These are phyloP conservation scores for Globisporangium alternatum DNA, from an alignment of 352 stramenopile species.

Conservation along the genomic window DNA sequence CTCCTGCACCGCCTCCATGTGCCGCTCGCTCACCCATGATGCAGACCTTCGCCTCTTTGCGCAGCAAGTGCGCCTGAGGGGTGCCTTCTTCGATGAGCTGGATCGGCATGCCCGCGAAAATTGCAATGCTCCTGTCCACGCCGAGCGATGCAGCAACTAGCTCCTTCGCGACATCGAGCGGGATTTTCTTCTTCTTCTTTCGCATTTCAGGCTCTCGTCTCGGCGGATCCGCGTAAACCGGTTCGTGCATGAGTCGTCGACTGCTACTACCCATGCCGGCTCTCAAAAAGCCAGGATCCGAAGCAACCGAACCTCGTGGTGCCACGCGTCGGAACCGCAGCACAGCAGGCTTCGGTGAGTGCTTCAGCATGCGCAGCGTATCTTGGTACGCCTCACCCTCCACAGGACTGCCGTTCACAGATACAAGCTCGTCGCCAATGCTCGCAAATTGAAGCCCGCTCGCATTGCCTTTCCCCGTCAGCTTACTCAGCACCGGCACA, in stretches of 20 bases:
- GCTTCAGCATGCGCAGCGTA: constrained; percentile 84
- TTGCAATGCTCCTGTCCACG: constrained; percentile 55
- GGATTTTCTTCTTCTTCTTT: constrained; percentile 81
- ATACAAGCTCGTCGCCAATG: constrained; percentile 81
- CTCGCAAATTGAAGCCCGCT: constrained; percentile 81
- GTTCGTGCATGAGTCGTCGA: constrained; percentile 46
- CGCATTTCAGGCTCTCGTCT: constrained; percentile 31
- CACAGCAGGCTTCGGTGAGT: constrained; percentile 80
- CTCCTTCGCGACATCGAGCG: constrained; percentile 74
- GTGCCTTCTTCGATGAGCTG: constrained; percentile 72
- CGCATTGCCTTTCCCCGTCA: constrained; percentile 80
- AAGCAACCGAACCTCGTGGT: constrained; percentile 62
- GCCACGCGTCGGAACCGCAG: constrained; percentile 73
- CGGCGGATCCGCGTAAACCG: constrained; percentile 17
- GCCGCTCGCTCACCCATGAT: constrained; percentile 36
- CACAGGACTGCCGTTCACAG: constrained; percentile 77
- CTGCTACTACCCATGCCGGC: constrained; percentile 29
- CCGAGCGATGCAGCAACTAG: constrained; percentile 76
- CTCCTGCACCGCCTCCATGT: neutral
- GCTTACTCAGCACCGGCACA: constrained; percentile 77
- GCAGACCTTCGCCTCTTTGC: constrained; percentile 78
- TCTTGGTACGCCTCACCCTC: constrained; percentile 82
- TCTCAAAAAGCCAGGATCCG: constrained; percentile 43
- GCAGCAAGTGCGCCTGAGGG: constrained; percentile 73
- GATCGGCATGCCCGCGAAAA: constrained; percentile 78